A percentile compares a stretch with the other conserved stretches of the same genome.
Evolutionary conservation across 192 early-diverging fungal genomes (phyloP).

Genomic region (Coemansia sp.): DNA sequence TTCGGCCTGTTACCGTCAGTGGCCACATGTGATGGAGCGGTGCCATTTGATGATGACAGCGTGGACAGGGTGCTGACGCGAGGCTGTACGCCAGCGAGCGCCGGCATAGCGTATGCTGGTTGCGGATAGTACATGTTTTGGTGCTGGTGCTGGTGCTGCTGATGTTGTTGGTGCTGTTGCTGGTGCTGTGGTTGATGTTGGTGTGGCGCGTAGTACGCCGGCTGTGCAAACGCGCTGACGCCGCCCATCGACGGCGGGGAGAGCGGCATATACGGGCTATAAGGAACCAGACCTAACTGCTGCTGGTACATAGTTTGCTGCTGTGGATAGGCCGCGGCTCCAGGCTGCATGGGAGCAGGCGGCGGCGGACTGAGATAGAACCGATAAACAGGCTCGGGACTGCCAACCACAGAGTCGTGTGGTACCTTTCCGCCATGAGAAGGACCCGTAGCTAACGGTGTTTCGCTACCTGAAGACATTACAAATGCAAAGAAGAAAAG

Average conservation of each 20-base stretch:
- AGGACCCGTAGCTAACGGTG: conserved; percentile 29
- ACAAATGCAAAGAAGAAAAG: conserved; percentile 2
- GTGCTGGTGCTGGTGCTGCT: conserved; percentile 21
- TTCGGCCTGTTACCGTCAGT: neutral
- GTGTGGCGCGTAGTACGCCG: conserved; percentile 34
- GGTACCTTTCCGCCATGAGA: conserved; percentile 8
- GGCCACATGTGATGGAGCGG: conserved; percentile 5
- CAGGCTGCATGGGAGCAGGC: conserved; percentile 21
- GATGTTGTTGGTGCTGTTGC: conserved; percentile 10
- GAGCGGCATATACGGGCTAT: conserved; percentile 38
- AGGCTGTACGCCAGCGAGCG: conserved; percentile 23
- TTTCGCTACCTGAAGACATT: conserved; percentile 45
- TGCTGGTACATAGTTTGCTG: conserved; percentile 31
- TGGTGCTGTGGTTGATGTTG: conserved; percentile 9
- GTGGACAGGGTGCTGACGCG: conserved; percentile 28
- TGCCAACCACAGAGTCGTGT: conserved; percentile 6
- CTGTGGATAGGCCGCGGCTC: conserved; percentile 12
- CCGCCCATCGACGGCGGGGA: conserved; percentile 30
- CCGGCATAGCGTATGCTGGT: conserved; percentile 35
- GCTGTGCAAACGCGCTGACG: conserved; percentile 43
- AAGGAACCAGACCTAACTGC: conserved; percentile 32
- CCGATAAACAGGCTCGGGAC: conserved; percentile 45
- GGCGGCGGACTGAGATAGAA: conserved; percentile 53
- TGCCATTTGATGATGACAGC: neutral
- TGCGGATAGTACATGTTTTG: conserved; percentile 37